Evolutionary conservation across 2,329 filamentous ascomycete species (phyloP), one percentile per base, ranked within the genome.

Genomic region (Bimuria novae-zelandiae): DNA sequence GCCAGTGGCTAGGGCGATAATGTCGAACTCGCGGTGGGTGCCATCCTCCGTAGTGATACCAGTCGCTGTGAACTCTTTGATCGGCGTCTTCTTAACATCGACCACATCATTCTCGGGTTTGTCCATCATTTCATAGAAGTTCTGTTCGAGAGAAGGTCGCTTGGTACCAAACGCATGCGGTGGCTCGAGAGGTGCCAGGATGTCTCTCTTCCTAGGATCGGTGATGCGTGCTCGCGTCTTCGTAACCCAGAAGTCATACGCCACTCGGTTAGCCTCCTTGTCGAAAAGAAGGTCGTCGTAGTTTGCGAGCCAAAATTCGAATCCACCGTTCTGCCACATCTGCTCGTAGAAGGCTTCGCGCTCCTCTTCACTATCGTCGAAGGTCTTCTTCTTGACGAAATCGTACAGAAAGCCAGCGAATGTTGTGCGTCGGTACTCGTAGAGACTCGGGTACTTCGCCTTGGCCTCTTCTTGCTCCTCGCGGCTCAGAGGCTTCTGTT

Each of bases 321-420:
- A 75, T 0, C 72, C 73, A 8, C 74, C 75, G 30, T 71, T 67
- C 41, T 72, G 59, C 65, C 73, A 79, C 2, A 76, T 62, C 51
- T 73, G 69, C 47, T 78, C 66, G 51, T 74, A 79, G 59, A 78
- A 76, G 4, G 66, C 69, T 51, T 79, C 74, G 3, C 77, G 72
- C 53, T 77, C 71, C 52, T 78, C 74, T 2, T 73, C 67, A 2
- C 60, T 65, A 23, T 78, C 76, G 17, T 79, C 76, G 40, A 78
- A 82, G 0, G 83, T 84, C 36, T 80, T 79, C 52, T 79, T 80
- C 61, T 84, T 75, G 4, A 74, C 59, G 60, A 78, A 82, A 58
- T 83, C 81, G 56, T 84, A 88, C 3, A 77, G 68, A 65, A 89
- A 86, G 0, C 86, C 85, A 1, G 77, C 80, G 60, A 85, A 87